Conservation (phyloP, 805 yeast species). For the fission yeast (Schizosaccharomyces pombe) region DNA sequence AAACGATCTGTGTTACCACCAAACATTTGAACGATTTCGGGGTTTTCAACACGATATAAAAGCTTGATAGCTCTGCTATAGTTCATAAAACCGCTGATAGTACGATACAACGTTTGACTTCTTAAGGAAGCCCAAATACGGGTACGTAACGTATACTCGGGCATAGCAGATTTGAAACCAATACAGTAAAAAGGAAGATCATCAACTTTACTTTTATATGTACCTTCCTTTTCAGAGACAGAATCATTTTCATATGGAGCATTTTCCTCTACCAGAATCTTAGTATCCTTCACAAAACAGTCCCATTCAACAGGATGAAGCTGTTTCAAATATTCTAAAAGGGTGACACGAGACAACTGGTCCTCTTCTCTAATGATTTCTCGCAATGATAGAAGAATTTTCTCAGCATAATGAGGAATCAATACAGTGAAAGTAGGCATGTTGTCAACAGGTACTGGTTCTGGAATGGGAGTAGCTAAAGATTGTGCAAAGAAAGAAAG, state of each 20-base stretch:
- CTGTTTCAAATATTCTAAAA: slow-evolving; percentile 82
- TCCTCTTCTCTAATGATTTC: slow-evolving; percentile 95
- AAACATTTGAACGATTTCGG: slow-evolving; percentile 88
- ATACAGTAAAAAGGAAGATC: slow-evolving; percentile 86
- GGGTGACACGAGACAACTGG: slow-evolving; percentile 80
- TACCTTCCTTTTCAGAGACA: slow-evolving; percentile 25
- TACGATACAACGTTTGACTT: slow-evolving; percentile 88
- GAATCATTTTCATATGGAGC: slow-evolving; percentile 26
- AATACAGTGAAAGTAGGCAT: slow-evolving; percentile 97
- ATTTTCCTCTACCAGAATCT: slow-evolving; percentile 82
- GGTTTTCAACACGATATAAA: slow-evolving; percentile 82
- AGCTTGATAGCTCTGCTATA: slow-evolving; percentile 88
- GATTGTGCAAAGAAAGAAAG: slow-evolving; percentile 98
- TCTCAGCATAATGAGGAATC: slow-evolving; percentile 90
- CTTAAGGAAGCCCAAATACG: slow-evolving; percentile 97
- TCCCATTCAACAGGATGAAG: slow-evolving; percentile 95
- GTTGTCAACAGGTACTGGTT: slow-evolving; percentile 95
- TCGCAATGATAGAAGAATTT: slow-evolving; percentile 73
- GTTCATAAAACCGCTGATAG: slow-evolving; percentile 96
- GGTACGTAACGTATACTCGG: slow-evolving; percentile 85
- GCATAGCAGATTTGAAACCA: slow-evolving; percentile 94
- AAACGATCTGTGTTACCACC: slow-evolving; percentile 95
- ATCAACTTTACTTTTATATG: slow-evolving; percentile 50
- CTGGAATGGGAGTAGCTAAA: slow-evolving; percentile 93
- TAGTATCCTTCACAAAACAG: slow-evolving; percentile 88